Base-by-base conservation (phyloP, 768 basidiomycete genomes). In the Hygrophorus russula region DNA sequence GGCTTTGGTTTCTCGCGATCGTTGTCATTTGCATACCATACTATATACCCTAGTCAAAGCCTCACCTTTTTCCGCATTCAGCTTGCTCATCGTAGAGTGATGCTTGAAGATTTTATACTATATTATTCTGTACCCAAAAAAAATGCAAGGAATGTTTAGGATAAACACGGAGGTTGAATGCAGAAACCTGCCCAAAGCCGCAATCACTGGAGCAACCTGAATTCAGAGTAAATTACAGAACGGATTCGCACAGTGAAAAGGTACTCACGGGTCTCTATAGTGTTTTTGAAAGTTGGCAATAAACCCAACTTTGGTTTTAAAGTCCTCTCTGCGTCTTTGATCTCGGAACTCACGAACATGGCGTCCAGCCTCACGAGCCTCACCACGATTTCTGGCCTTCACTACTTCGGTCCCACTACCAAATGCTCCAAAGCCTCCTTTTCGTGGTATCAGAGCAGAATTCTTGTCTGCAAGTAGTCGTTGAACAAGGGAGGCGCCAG, bases 331-430 rank as follows among this genome's bases (percentile, higher is more conserved):
- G 40, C 77, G 69, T 53, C 68, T 76, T 57, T 85, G 79, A 57
- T 96, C 93, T 49, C 83, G 70, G 65, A 84, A 86, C 55, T 91
- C 84, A 43, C 79, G 70, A 1, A 88, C 74, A 61, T 93, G 88
- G 36, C 88, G 73, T 11, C 82, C 89, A 15, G 94, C 94, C 60
- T 97, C 84, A 50, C 76, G 75, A 11, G 96, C 96, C 65, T 98
- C 94, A 2, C 96, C 96, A n/a, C 73, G 73, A 65, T 98, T 98
- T 41, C 90, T 72, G 15, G 91, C 94, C 59, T 82, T 88, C 48
- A 97, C 74, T 8, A 92, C 83, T 27, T 89, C 76, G 6, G 74
- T 80, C 1, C 89, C 91, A 8, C 64, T 64, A 1, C 93, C 93
- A 54, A 71, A 92, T 2, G 88, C 89, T 18, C 93, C 92, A 48